These are phyloP conservation scores for Russula ochroleuca DNA, from an alignment of 768 basidiomycete genomes.

Conservation along the genomic window DNA sequence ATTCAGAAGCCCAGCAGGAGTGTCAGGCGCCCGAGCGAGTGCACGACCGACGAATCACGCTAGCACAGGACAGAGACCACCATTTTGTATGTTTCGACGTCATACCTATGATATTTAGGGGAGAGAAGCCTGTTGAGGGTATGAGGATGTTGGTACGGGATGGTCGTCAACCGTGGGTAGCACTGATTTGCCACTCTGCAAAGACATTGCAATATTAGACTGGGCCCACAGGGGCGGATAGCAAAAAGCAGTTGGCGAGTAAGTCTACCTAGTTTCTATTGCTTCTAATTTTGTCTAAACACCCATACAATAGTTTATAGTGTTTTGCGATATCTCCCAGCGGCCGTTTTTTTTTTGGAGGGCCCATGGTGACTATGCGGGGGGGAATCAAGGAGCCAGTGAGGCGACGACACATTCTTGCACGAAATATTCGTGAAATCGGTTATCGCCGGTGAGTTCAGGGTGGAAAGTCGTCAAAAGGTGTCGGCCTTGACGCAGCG, in stretches of 20 bases:
- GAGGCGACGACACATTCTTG: constrained; percentile 58
- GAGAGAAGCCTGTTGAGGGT: too few species aligned
- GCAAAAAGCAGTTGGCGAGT: background rate
- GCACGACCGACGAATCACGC: background rate
- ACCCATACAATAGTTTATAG: background rate
- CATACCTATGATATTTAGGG: background rate
- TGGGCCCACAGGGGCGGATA: background rate
- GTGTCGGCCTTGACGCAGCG: constrained; percentile 77
- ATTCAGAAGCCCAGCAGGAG: too few species aligned
- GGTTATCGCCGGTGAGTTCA: constrained; percentile 79
- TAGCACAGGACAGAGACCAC: background rate
- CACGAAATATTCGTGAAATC: constrained; percentile 92
- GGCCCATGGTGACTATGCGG: background rate
- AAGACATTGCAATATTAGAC: background rate
- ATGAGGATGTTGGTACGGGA: background rate
- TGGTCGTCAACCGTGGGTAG: background rate
- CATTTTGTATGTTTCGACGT: background rate
- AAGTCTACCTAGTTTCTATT: background rate
- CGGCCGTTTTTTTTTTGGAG: background rate
- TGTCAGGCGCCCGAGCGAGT: too few species aligned
- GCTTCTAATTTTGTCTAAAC: background rate
- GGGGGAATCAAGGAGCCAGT: constrained; percentile 4
- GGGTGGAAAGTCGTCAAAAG: constrained; percentile 93
- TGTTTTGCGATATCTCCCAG: background rate
- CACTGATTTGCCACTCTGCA: background rate